Evolutionary conservation across 2,329 filamentous ascomycete species (phyloP).

Genomic region (Tolypocladium pustulatum): DNA sequence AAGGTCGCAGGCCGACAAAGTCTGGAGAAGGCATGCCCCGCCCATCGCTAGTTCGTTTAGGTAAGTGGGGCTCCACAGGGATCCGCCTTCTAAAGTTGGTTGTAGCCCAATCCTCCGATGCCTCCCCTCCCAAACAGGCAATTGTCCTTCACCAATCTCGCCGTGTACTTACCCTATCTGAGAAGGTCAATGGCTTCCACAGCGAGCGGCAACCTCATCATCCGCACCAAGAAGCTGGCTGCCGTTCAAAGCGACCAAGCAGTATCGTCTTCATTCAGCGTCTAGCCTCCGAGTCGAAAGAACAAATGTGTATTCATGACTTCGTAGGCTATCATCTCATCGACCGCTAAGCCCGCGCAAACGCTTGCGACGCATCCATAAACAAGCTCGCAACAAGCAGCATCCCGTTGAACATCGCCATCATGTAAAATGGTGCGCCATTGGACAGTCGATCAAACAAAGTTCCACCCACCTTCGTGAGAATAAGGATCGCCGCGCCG

Average conservation of each 20-base stretch:
- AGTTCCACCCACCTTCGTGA: conserved; percentile 83
- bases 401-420: conserved; percentile 76
- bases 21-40: not conserved
- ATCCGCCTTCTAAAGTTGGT: not conserved
- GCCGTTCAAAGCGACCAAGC: not conserved
- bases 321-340: not conserved
- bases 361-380: conserved; percentile 36
- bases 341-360: conserved; percentile 11
- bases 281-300: not conserved
- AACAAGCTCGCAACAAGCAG: conserved; percentile 48
- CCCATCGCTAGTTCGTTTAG: not conserved
- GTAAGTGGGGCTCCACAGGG: not conserved
- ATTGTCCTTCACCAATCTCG: not conserved
- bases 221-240: not conserved
- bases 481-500: conserved; percentile 76
- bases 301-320: conserved; percentile 3
- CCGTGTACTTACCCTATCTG: not conserved
- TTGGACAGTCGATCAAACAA: conserved; percentile 68
- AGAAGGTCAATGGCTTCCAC: not conserved
- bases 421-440: conserved; percentile 86
- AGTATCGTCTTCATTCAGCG: not conserved
- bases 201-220: not conserved
- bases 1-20: not conserved
- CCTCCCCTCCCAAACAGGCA: not conserved
- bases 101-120: not conserved